Percentiles rank a stretch among this genome's conserved stretches.
These are phyloP conservation scores for Ustilago crameri DNA, from an alignment of 1,284 basidiomycete species.

Conservation along the genomic window DNA sequence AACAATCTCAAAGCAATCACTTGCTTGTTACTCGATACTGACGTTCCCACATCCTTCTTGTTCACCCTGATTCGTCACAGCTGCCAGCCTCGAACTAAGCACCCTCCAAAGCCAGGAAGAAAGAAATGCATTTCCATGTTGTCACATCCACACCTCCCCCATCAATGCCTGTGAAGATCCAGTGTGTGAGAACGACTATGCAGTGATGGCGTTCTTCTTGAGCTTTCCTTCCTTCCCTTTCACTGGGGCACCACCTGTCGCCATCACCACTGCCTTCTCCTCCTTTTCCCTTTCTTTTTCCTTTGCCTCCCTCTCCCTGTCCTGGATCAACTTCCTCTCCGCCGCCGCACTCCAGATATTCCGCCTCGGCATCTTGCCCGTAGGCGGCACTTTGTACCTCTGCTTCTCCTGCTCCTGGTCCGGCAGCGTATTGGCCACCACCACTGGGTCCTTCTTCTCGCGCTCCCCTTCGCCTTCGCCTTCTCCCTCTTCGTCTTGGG, in stretches of 20 bases:
- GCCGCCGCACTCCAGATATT: constrained; percentile 30
- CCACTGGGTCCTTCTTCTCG: constrained; percentile 21
- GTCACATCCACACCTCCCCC: no score
- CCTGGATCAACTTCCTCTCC: constrained; percentile 10
- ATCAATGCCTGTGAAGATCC: no score
- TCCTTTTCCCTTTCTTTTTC: background rate
- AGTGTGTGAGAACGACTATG: constrained; percentile 1
- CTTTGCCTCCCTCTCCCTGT: constrained; percentile 11
- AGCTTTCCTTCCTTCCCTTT: constrained; percentile 18
- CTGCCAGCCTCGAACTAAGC: constrained; percentile 32
- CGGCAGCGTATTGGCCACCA: constrained; percentile 34
- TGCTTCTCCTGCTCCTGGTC: constrained; percentile 63
- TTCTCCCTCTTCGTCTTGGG: background rate
- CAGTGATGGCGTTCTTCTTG: constrained; percentile 26
- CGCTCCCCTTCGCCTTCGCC: constrained; percentile 5
- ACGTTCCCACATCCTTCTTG: background rate
- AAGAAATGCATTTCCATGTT: no score
- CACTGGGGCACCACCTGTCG: constrained; percentile 3
- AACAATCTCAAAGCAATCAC: no score
- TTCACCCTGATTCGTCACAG: background rate
- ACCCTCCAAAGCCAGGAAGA: background rate
- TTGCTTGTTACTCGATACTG: no score
- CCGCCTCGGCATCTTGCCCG: constrained; percentile 61
- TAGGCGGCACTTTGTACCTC: constrained; percentile 64
- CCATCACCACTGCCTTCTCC: constrained; percentile 1